phyloP scores from a whole-genome alignment of 2,329 filamentous ascomycete species.

The Blastomyces parvus region DNA sequence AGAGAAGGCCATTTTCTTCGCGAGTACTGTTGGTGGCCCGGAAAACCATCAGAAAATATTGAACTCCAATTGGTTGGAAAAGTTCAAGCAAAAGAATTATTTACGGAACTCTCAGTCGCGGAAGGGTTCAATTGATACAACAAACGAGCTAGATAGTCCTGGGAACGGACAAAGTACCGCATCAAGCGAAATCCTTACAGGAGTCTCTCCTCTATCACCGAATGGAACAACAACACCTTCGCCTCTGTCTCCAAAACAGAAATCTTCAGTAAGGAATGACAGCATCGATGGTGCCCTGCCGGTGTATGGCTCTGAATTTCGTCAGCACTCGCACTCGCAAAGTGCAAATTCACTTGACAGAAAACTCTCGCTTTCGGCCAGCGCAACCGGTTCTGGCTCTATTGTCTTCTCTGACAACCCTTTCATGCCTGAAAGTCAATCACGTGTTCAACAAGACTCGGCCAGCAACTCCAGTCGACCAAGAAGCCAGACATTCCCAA shows the following conservation, averaged over 20 bases:
- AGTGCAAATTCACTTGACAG: constrained; percentile 59
- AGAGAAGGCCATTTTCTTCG: constrained; percentile 75
- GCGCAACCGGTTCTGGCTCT: constrained; percentile 59
- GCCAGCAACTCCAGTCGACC: constrained; percentile 58
- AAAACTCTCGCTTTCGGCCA: constrained; percentile 58
- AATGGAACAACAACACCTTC: constrained; percentile 56
- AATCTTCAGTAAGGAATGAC: constrained; percentile 54
- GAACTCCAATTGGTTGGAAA: constrained; percentile 75
- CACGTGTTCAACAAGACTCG: constrained; percentile 36
- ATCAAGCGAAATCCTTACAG: constrained; percentile 52
- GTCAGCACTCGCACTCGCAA: constrained; percentile 55
- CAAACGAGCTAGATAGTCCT: constrained; percentile 61
- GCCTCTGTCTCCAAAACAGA: constrained; percentile 59
- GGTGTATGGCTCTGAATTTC: constrained; percentile 51
- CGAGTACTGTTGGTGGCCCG: constrained; percentile 58
- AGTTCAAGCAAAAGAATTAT: constrained; percentile 86
- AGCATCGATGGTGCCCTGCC: constrained; percentile 46
- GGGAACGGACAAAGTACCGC: constrained; percentile 47
- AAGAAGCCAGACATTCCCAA: constrained; percentile 80
- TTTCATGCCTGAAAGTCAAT: constrained; percentile 50
- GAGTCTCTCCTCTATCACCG: constrained; percentile 65
- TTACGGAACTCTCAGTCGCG: constrained; percentile 46
- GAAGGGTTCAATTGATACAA: constrained; percentile 41
- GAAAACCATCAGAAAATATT: constrained; percentile 63
- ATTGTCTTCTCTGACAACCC: constrained; percentile 71